Percentiles rank a stretch among this genome's conserved stretches.
phyloP scores from a whole-genome alignment of 768 basidiomycete species.

The Cystoderma amianthinum region DNA sequence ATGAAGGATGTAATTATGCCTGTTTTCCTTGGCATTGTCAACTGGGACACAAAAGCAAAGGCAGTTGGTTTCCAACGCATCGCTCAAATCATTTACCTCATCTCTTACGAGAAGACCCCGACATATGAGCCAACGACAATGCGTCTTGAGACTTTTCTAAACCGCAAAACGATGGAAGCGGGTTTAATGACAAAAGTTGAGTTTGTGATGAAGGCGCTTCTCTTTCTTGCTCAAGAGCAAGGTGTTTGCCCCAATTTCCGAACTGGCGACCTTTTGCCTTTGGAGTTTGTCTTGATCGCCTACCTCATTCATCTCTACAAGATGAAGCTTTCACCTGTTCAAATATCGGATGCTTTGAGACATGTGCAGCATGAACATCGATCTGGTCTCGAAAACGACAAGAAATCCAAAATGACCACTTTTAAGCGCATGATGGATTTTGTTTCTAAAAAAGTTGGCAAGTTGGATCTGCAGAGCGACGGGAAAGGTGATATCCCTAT shows the following conservation, averaged over 20 bases:
- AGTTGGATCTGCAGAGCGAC: background rate
- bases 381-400: background rate
- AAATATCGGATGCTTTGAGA: conserved; percentile 5
- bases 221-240: conserved; percentile 9
- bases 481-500: conserved; percentile 1
- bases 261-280: conserved; percentile 25
- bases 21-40: background rate
- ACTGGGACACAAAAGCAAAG: background rate
- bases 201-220: conserved; percentile 13
- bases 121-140: conserved; percentile 11
- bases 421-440: conserved; percentile 1
- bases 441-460: background rate
- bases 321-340: conserved; percentile 2
- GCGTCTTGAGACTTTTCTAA: conserved; percentile 18
- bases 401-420: background rate
- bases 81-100: conserved; percentile 12
- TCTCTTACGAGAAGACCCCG: conserved; percentile 15
- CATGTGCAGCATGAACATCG: background rate
- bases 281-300: conserved; percentile 23
- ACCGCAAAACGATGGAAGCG: conserved; percentile 3
- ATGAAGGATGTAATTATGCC: conserved; percentile 17
- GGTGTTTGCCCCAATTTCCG: conserved; percentile 7
- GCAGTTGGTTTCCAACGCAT: background rate
- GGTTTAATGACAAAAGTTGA: background rate
- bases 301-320: conserved; percentile 5